Evolutionary conservation across 2,329 filamentous ascomycete genomes (phyloP), one percentile per base, ranked within the genome.

Genomic region (Aspergillus eucalypticola): DNA sequence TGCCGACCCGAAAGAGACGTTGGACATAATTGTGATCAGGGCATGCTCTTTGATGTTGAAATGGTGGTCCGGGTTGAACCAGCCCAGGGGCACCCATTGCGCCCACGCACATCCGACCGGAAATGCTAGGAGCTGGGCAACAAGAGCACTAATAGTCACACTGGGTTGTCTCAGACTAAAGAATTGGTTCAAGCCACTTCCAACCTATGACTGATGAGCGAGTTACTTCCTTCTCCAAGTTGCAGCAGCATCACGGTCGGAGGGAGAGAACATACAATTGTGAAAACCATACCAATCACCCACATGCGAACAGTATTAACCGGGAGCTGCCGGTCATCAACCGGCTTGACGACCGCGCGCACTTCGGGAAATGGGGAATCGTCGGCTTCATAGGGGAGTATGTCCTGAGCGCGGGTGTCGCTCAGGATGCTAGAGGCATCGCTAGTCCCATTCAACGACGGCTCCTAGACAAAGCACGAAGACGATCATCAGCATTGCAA

Each of bases 1-100:
- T 1, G 74, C 74, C 5, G 64, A 86, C 69, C 78, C 74, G 55
- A 81, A 80, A 13, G 78, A 81, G 39, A 80, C 75, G 60, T 81
- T 82, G 8, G 77, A 76, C 75, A 79, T 79, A 60, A 80, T 79
- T 0, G 77, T 78, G 60, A 79, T 75, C 46, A 79, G 60, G 5
- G 75, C 76, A 70, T 79, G 78, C 62, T 80, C 77, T 64, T 76
- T 72, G 52, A 72, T 73, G 41, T 71, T 79, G 67, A 69, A 73
- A 50, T 75, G 73, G 1, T 78, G 71, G 54, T 76, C 74, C 6
- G 79, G 79, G 54, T 82, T 82, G 4, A 80, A 60, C 55, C 73
- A 71, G 8, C 68, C 78, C 64, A 80, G 67, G 67, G 61, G 75
- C 68, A 71, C 73, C 76, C 70, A 72, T 60, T 64, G 68, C 8